phyloP scores from a whole-genome alignment of 306 rosid species.

The Corylus americana region DNA sequence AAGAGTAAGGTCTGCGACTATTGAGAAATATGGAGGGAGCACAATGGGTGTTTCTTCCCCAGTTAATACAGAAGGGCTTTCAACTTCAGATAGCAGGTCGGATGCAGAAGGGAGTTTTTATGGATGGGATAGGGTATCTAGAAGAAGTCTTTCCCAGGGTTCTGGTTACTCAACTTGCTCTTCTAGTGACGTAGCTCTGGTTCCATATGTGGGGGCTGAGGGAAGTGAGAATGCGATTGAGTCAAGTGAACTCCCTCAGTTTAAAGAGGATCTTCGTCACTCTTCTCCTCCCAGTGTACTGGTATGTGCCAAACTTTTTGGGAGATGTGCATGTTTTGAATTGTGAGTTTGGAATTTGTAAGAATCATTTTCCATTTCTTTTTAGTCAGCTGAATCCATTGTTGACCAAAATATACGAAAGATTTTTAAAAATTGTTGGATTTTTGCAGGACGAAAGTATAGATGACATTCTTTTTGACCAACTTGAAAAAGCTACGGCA shows the following conservation, averaged over 20 bases:
- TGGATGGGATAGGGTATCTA: slow-evolving; percentile 28
- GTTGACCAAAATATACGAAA: neutral
- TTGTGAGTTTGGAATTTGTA: slow-evolving; percentile 16
- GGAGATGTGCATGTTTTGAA: slow-evolving; percentile 7
- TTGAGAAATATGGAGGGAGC: slow-evolving; percentile 32
- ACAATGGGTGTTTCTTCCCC: slow-evolving; percentile 39
- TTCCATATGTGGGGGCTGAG: slow-evolving; percentile 33
- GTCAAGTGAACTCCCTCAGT: slow-evolving; percentile 17
- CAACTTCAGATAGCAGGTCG: slow-evolving; percentile 30
- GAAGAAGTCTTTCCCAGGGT: slow-evolving; percentile 40
- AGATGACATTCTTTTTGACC: slow-evolving; percentile 56
- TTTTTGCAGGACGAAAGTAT: slow-evolving; percentile 63
- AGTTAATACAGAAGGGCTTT: slow-evolving; percentile 34
- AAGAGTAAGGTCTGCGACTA: slow-evolving; percentile 44
- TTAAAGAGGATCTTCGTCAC: slow-evolving; percentile 33
- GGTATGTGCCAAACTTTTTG: slow-evolving; percentile 33
- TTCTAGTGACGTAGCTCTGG: slow-evolving; percentile 34
- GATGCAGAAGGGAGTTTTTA: slow-evolving; percentile 35
- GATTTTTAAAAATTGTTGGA: slow-evolving; percentile 11
- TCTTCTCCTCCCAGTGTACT: slow-evolving; percentile 65
- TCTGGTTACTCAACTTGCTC: slow-evolving; percentile 43
- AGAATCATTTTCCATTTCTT: slow-evolving; percentile 9
- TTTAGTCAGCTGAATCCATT: neutral
- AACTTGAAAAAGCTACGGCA: slow-evolving; percentile 57
- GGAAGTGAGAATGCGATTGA: slow-evolving; percentile 42